A percentile compares a stretch with the other conserved stretches of the same genome.
Conservation (phyloP, 192 early-diverging fungal genomes). For the Geranomyces variabilis region DNA sequence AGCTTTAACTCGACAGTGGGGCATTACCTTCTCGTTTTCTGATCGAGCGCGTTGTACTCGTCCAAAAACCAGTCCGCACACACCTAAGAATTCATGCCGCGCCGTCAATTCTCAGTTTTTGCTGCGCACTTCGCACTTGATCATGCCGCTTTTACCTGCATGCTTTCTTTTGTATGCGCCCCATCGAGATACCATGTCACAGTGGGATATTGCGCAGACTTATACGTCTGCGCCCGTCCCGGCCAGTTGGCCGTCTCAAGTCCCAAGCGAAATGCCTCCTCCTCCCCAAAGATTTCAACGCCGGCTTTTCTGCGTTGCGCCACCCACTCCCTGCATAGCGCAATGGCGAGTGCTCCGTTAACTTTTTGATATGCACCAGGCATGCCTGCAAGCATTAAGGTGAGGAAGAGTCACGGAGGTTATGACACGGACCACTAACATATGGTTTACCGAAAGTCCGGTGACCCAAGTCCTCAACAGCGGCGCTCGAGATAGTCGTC, state of each 20-base stretch:
- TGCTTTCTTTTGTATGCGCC: constrained; percentile 91
- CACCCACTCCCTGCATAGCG: constrained; percentile 74
- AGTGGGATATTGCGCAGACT: constrained; percentile 45
- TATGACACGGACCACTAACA: background rate
- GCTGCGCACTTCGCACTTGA: background rate
- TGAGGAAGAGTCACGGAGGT: constrained; percentile 18
- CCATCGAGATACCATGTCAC: constrained; percentile 88
- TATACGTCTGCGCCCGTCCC: constrained; percentile 82
- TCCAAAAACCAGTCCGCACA: constrained; percentile 60
- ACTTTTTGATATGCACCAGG: constrained; percentile 80
- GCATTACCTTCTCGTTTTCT: background rate
- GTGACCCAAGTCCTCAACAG: constrained; percentile 25
- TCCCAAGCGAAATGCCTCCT: constrained; percentile 64
- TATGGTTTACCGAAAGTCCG: constrained; percentile 45
- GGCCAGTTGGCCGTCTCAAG: constrained; percentile 77
- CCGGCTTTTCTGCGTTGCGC: constrained; percentile 27
- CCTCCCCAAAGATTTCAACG: constrained; percentile 19
- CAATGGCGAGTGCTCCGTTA: constrained; percentile 82
- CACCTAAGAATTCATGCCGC: constrained; percentile 7
- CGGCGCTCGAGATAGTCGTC: background rate
- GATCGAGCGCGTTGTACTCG: background rate
- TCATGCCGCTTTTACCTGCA: constrained; percentile 47
- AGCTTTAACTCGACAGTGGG: too few relatives aligned
- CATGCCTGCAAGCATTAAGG: constrained; percentile 61
- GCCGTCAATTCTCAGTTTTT: background rate